Evolutionary conservation across 495 filamentous ascomycete genomes (phyloP).

Genomic region (Xylaria scruposa): DNA sequence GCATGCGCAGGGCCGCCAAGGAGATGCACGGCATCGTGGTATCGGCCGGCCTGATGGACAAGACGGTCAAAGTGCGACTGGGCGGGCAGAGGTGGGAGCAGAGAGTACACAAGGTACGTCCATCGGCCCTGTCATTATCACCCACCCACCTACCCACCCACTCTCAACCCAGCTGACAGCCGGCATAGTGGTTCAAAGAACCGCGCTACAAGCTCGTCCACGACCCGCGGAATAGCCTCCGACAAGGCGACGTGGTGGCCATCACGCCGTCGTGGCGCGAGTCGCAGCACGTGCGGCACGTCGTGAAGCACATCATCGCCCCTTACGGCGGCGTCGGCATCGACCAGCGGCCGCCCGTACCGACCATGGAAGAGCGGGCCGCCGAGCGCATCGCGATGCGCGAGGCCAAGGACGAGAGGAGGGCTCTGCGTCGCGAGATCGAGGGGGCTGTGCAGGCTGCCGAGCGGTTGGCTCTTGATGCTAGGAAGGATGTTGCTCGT

Average conservation of each 20-base stretch:
- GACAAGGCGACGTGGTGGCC: conserved; percentile 79
- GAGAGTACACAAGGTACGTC: conserved; percentile 57
- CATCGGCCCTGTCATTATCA: not conserved
- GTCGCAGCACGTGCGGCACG: conserved; percentile 72
- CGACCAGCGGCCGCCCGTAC: conserved; percentile 66
- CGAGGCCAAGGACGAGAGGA: conserved; percentile 57
- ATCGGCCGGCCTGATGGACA: conserved; percentile 71
- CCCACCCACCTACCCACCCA: not conserved
- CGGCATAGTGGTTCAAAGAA: conserved; percentile 54
- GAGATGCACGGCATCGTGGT: conserved; percentile 66
- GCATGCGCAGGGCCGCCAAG: conserved; percentile 36
- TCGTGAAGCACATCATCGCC: conserved; percentile 78
- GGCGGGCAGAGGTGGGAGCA: conserved; percentile 67
- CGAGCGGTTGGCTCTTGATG: conserved; percentile 24
- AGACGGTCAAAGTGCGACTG: conserved; percentile 72
- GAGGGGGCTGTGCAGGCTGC: conserved; percentile 6
- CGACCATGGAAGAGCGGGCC: conserved; percentile 67
- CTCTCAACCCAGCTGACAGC: not conserved
- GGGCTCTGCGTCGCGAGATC: conserved; percentile 30
- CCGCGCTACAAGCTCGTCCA: conserved; percentile 66
- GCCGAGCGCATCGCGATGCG: conserved; percentile 55
- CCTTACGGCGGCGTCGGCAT: conserved; percentile 72
- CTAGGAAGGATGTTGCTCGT: conserved; percentile 26
- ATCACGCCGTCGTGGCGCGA: conserved; percentile 71
- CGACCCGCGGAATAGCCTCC: conserved; percentile 76